Evolutionary conservation across 371 early-diverging fungal genomes (phyloP).

Genomic region (Rhizopus arrhizus): DNA sequence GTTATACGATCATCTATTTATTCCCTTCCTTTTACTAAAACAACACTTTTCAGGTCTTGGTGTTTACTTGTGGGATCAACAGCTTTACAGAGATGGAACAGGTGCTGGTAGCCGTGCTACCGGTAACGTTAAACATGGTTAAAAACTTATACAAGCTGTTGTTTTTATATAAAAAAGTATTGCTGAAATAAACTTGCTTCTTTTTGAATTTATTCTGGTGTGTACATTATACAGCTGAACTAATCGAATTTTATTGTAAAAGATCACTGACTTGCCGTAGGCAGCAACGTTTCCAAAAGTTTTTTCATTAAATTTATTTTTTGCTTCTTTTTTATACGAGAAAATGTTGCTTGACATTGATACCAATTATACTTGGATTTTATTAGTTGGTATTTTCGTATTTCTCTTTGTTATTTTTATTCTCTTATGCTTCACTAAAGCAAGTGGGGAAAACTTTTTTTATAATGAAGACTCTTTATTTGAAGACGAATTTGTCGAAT

Average conservation of each 20-base stretch:
- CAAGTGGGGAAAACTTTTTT: slow-evolving; percentile 15
- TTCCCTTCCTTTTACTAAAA: no score
- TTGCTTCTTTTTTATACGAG: no score
- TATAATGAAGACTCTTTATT: slow-evolving; percentile 28
- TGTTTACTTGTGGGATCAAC: slow-evolving; percentile 71
- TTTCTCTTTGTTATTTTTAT: slow-evolving; percentile 46
- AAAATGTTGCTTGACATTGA: slow-evolving; percentile 4
- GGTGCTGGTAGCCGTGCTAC: slow-evolving; percentile 51
- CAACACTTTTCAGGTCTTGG: slow-evolving; percentile 18
- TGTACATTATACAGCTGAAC: no score
- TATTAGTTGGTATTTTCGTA: slow-evolving; percentile 51
- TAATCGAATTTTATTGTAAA: no score
- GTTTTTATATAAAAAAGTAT: background rate
- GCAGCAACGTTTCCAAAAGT: no score
- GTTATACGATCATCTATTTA: no score
- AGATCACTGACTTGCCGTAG: no score
- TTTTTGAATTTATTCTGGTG: background rate
- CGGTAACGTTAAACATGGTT: slow-evolving; percentile 13
- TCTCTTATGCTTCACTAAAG: slow-evolving; percentile 49
- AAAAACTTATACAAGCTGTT: background rate
- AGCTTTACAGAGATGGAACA: slow-evolving; percentile 53
- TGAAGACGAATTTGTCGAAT: slow-evolving; percentile 43
- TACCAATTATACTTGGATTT: slow-evolving; percentile 44
- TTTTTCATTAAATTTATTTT: no score
- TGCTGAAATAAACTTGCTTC: background rate